phyloP scores from a whole-genome alignment of 1,284 basidiomycete species.

The Cystobasidium pallidum region DNA sequence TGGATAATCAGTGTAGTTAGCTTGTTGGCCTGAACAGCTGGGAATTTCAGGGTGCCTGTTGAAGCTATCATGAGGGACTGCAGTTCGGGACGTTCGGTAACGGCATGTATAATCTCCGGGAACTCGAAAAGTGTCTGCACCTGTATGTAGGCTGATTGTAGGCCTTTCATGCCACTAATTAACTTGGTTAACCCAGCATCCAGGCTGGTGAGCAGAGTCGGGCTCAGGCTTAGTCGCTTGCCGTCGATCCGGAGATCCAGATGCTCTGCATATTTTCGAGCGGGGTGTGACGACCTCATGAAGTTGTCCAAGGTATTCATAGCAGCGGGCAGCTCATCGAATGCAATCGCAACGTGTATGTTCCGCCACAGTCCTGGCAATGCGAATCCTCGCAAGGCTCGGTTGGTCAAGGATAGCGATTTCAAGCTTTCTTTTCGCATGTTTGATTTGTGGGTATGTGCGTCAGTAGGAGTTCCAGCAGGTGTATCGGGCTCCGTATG shows the following conservation, averaged over 20 bases:
- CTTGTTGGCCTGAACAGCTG: not conserved
- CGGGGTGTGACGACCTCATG: not conserved
- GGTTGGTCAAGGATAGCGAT: not conserved
- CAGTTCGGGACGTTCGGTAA: not conserved
- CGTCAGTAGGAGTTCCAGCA: not conserved
- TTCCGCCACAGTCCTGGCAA: slow-evolving; percentile 16
- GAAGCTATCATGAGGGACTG: not conserved
- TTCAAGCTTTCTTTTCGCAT: not conserved
- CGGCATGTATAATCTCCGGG: slow-evolving; percentile 3
- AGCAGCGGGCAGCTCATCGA: not conserved
- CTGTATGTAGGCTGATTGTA: not conserved
- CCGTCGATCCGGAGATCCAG: slow-evolving; percentile 4
- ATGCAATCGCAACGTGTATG: not conserved
- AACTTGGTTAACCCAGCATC: not conserved
- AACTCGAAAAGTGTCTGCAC: not conserved
- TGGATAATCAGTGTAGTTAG: not conserved
- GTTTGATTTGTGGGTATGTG: not conserved
- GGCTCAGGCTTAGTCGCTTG: not conserved
- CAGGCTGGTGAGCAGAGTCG: not conserved
- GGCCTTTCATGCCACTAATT: not conserved
- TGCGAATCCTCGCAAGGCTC: slow-evolving; percentile 11
- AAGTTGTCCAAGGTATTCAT: not conserved
- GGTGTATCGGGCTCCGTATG: not conserved
- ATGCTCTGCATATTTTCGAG: not conserved
- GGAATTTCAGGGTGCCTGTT: not conserved